Evolutionary conservation across 1,284 basidiomycete species (phyloP), one percentile per base, ranked within the genome.

Genomic region (Pseudozyma flocculosa): DNA sequence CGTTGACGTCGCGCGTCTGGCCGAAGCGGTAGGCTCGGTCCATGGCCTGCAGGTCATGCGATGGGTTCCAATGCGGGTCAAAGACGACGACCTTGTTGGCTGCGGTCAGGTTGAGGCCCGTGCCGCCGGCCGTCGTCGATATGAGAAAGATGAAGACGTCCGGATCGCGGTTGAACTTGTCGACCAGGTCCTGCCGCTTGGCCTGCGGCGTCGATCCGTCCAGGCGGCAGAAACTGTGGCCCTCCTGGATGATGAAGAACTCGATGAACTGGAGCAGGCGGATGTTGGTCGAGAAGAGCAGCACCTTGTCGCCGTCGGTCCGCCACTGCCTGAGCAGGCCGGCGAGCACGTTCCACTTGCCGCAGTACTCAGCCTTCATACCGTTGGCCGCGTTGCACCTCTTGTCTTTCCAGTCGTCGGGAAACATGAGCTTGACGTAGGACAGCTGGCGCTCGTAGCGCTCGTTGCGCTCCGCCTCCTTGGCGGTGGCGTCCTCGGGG

Each of bases 61-160:
- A 89, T 68, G 89, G 88, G 81, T 88, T 81, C 81, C 80, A 81
- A 75, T 80, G 80, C 37, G 90, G 90, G 78, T 93, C 90, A 85
- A 90, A 90, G 43, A 93, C 78, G 72, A 88, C 90, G 1, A 93
- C 88, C 73, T 92, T 89, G 71, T 90, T 92, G 1, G 91, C 91
- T 15, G 89, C 88, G 0, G 90, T 93, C 56, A 93, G 79, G 76
- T 93, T 93, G 49, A 93, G 80, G 4, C 90, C 91, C 22, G 92
- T 82, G 2, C 91, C 90, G 15, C 81, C 81, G 3, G 80, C 79
- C 68, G 92, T 92, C 64, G 93, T 81, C 8, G 90, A 92, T 49
- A 93, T 88, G 45, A 93, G 82, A 76, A 92, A 90, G 43, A 90
- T 79, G 70, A 86, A 90, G 37, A 88, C 79, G 11, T 85, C 80